Conservation (phyloP, 768 basidiomycete species). For the Tricholoma sp. region DNA sequence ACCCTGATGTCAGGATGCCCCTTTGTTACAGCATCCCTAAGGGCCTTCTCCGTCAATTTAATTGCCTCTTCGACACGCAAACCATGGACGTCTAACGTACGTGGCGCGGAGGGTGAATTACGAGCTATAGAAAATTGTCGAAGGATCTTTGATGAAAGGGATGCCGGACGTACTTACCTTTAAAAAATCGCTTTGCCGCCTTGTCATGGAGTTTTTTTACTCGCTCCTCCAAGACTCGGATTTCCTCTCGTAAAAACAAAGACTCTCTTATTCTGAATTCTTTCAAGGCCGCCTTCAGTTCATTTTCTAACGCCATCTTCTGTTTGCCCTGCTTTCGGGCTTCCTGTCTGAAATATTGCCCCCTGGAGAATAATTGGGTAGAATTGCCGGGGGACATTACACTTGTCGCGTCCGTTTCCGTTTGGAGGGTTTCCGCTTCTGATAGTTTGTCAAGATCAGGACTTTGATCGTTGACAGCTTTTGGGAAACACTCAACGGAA, state of each 20-base stretch:
- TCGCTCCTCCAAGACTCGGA: constrained; percentile 29
- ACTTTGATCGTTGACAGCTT: constrained; percentile 10
- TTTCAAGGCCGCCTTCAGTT: constrained; percentile 24
- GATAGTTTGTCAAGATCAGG: constrained; percentile 13
- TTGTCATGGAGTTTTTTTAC: constrained; percentile 37
- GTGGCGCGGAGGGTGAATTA: constrained; percentile 28
- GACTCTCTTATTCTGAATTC: constrained; percentile 33
- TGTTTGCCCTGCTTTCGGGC: constrained; percentile 35
- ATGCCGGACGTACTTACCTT: constrained; percentile 28
- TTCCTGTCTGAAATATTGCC: constrained; percentile 33
- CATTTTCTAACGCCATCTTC: constrained; percentile 19
- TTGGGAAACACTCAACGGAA: constrained; percentile 19
- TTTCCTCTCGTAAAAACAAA: constrained; percentile 33
- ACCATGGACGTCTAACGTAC: constrained; percentile 46
- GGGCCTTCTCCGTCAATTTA: constrained; percentile 35
- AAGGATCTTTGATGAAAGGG: not conserved
- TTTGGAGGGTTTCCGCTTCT: constrained; percentile 11
- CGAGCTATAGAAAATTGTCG: constrained; percentile 25
- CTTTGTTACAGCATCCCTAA: constrained; percentile 32
- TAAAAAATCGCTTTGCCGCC: constrained; percentile 41
- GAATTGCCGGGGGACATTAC: constrained; percentile 30
- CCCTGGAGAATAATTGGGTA: constrained; percentile 25
- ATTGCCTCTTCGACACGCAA: constrained; percentile 44
- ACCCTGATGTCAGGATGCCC: constrained; percentile 32
- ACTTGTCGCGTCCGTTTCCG: constrained; percentile 19